A percentile compares a stretch with the other conserved stretches of the same genome.
These are phyloP conservation scores for Eucalyptus erythrocorys DNA, from an alignment of 345 rosid species.

Conservation along the genomic window DNA sequence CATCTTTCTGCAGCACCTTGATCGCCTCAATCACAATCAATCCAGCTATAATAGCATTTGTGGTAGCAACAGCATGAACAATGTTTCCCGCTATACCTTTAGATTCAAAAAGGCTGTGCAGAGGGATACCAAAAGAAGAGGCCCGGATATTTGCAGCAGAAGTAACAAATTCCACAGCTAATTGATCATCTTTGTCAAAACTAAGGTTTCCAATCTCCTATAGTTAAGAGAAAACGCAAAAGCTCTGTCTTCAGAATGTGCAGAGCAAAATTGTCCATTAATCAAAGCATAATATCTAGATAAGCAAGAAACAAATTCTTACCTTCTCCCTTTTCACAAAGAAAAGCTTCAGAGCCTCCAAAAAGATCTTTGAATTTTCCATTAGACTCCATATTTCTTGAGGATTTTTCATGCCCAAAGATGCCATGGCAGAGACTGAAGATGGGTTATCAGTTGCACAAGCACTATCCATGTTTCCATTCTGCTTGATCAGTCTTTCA, in stretches of 20 bases:
- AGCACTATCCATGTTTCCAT: conserved; percentile 44
- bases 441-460: conserved; percentile 23
- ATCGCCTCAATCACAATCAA: conserved; percentile 95
- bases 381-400: conserved; percentile 87
- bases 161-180: conserved; percentile 96
- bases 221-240: neutral
- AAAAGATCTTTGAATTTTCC: conserved; percentile 74
- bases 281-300: neutral
- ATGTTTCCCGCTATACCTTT: conserved; percentile 99
- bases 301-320: neutral
- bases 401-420: conserved; percentile 90
- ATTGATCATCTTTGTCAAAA: conserved; percentile 98
- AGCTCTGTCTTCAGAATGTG: neutral
- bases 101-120: conserved; percentile 97
- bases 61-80: conserved; percentile 98
- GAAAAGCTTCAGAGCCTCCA: conserved; percentile 73
- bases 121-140: conserved; percentile 81
- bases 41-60: conserved; percentile 93
- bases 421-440: conserved; percentile 59
- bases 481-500: conserved; percentile 33
- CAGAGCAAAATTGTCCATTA: neutral
- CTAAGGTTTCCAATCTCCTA: conserved; percentile 89
- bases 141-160: conserved; percentile 99
- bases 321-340: conserved; percentile 76
- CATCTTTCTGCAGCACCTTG: conserved; percentile 74